phyloP scores from a whole-genome alignment of 2,329 filamentous ascomycete genomes.

The Exophiala lecanii-corni region DNA sequence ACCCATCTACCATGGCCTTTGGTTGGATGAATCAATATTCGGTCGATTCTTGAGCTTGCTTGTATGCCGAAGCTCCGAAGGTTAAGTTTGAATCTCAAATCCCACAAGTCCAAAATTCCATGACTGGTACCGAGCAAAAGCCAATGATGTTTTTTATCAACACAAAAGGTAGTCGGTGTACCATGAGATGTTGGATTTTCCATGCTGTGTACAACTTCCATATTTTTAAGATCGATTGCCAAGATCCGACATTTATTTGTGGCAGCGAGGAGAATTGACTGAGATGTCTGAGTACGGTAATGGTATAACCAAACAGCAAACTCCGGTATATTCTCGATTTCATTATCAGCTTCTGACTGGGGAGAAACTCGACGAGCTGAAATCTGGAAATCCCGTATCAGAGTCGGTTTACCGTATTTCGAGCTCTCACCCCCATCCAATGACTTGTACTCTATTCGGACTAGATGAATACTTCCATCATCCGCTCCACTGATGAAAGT shows the following conservation, averaged over 20 bases:
- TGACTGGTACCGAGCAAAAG: conserved; percentile 86
- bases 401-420: conserved; percentile 71
- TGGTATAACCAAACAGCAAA: conserved; percentile 88
- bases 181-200: conserved; percentile 90
- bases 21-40: conserved; percentile 68
- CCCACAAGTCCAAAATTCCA: conserved; percentile 90
- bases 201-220: conserved; percentile 74
- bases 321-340: conserved; percentile 52
- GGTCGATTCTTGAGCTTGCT: conserved; percentile 63
- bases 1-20: conserved; percentile 78
- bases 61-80: conserved; percentile 84
- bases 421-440: conserved; percentile 52
- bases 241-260: conserved; percentile 81
- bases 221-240: conserved; percentile 80
- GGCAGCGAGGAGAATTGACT: conserved; percentile 77
- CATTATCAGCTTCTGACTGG: conserved; percentile 79
- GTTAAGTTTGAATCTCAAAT: conserved; percentile 86
- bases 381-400: conserved; percentile 78
- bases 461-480: conserved; percentile 84
- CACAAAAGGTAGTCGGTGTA: conserved; percentile 82
- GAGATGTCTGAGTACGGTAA: conserved; percentile 68
- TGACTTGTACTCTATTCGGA: conserved; percentile 69
- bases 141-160: conserved; percentile 85
- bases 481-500: conserved; percentile 87
- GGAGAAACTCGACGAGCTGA: conserved; percentile 53